Percentiles rank a stretch among this genome's conserved stretches.
phyloP scores from a whole-genome alignment of 2,329 filamentous ascomycete genomes.

The Paraconiothyrium sp. region DNA sequence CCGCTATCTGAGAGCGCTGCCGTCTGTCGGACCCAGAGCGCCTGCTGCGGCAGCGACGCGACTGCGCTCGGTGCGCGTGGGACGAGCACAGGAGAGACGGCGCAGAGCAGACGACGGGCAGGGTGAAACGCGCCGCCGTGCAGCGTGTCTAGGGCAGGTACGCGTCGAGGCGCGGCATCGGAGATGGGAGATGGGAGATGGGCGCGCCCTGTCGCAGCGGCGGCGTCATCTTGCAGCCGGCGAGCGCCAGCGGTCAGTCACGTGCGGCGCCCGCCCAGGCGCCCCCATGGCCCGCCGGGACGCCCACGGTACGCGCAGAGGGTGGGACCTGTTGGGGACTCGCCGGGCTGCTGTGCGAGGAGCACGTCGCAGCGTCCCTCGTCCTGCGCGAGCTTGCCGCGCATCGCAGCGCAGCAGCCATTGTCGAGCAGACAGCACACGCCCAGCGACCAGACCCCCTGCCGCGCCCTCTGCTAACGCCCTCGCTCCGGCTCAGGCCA shows the following conservation, averaged over 20 bases:
- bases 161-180: too few relatives aligned
- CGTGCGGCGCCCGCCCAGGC: neutral
- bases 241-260: neutral
- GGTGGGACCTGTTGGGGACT: neutral
- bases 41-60: conserved; percentile 9
- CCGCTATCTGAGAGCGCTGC: conserved; percentile 13
- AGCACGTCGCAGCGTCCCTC: neutral
- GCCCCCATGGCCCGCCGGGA: neutral
- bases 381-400: neutral
- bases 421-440: neutral
- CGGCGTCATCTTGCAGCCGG: neutral
- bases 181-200: too few relatives aligned
- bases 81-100: too few relatives aligned
- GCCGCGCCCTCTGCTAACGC: neutral
- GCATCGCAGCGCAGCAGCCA: neutral
- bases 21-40: neutral
- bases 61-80: neutral
- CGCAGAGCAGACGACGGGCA: too few relatives aligned
- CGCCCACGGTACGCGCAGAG: neutral
- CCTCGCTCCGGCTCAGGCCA: conserved; percentile 17
- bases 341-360: neutral
- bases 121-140: too few relatives aligned
- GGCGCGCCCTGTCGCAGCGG: too few relatives aligned
- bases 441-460: neutral
- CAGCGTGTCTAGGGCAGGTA: too few relatives aligned